phyloP scores from a whole-genome alignment of 257 asterid species.

The Plectranthus barbatus region DNA sequence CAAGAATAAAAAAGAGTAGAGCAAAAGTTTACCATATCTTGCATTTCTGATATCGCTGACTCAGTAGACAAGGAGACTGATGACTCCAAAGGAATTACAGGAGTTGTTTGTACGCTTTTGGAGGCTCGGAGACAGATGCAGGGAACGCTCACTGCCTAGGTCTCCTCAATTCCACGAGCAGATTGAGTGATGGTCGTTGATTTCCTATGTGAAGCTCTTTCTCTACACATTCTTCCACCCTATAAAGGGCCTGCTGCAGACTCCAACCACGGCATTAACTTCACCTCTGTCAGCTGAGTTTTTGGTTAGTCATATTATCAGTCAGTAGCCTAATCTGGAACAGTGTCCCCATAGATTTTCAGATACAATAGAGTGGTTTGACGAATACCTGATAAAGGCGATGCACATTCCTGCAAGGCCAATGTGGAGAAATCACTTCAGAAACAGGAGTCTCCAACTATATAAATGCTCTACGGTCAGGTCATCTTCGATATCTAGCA shows the following conservation, averaged over 20 bases:
- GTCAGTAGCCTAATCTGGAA: no score
- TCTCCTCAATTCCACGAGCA: neutral
- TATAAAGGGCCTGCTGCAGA: conserved; percentile 19
- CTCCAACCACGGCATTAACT: conserved; percentile 24
- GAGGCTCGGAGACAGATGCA: conserved; percentile 36
- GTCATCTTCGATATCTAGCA: conserved; percentile 16
- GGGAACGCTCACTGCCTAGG: conserved; percentile 31
- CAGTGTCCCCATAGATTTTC: no score
- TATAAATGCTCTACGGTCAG: conserved; percentile 12
- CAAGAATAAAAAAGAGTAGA: no score
- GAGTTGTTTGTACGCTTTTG: conserved; percentile 35
- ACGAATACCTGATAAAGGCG: no score
- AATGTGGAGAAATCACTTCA: conserved; percentile 29
- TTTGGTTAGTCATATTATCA: neutral
- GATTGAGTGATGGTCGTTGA: conserved; percentile 27
- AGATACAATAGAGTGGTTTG: no score
- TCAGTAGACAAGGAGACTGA: no score
- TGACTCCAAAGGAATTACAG: neutral
- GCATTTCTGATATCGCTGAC: no score
- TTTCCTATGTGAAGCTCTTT: conserved; percentile 29
- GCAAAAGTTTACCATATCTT: no score
- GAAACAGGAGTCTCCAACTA: conserved; percentile 35
- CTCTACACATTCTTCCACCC: conserved; percentile 21
- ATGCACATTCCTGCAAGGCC: no score
- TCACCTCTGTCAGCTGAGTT: conserved; percentile 23